Base-by-base conservation (phyloP, 352 stramenopile genomes). In the Phytophthora ramorum region DNA sequence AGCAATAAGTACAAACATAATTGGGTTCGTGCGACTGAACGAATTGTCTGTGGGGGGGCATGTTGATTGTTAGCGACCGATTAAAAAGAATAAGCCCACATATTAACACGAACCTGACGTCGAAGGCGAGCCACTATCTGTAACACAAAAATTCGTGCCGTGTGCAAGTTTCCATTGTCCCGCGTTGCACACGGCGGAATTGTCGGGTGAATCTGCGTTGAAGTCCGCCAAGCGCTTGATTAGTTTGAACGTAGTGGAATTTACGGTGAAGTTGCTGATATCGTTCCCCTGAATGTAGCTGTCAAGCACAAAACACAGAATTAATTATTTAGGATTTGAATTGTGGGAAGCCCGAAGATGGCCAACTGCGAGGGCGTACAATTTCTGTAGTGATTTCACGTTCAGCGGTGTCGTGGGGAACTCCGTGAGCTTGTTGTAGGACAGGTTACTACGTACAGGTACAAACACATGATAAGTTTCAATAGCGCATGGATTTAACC, bases 271-370 rank as follows among this genome's bases (percentile, higher is more conserved):
- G 38, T 75, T 66, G 34, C 12, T 58, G 43, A 80, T 63, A 8
- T 48, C 26, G 45, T 78, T 76, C 0, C 62, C 67, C 46, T 69
- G 66, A 30, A 79, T 66, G 35, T 76, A 78, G 20, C 69, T 73
- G 43, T 32, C 20, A 0, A 17, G 8, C 34, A 24, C 40, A 35
- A 28, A 48, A 12, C 9, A 43, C 37, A 19, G 4, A 47, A 47
- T 9, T 2, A 47, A 22, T 24, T 44, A 13, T 41, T 37, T 20
- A 13, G 1, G 16, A 7, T 44, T 51, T 10, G 37, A 38, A 17
- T 24, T 59, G 19, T 32, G 40, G 10, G 17, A 3, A 59, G 45
- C 13, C 9, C 3, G 44, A 26, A 14, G 9, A 16, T 48, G 37
- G 51, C 40, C 28, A 22, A 60, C 40, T 4, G 17, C 13, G 32